Evolutionary conservation across 805 yeast genomes (phyloP).

Genomic region (Lipomyces starkeyi): DNA sequence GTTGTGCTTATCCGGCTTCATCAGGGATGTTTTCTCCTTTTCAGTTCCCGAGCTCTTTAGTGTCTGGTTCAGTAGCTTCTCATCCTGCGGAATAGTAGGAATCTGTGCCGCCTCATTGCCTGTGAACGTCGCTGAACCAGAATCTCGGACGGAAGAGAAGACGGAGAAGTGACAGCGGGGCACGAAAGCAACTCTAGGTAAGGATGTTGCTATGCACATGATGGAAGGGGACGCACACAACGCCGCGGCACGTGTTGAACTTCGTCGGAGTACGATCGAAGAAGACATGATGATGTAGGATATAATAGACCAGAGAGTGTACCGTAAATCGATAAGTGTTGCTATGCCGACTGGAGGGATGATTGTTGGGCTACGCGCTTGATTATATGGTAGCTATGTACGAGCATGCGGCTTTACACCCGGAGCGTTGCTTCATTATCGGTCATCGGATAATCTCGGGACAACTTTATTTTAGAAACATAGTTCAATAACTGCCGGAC

Average conservation of each 20-base stretch:
- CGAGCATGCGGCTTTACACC: too few species aligned
- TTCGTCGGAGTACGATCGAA: neutral
- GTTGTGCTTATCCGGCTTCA: slow-evolving; percentile 32
- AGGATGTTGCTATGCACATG: neutral
- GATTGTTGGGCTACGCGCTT: too few species aligned
- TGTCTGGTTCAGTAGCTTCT: slow-evolving; percentile 1
- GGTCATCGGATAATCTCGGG: too few species aligned
- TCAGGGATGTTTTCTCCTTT: slow-evolving; percentile 18
- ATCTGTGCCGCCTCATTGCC: slow-evolving; percentile 5
- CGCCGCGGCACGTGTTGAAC: neutral
- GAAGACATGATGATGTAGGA: neutral
- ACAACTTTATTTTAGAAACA: too few species aligned
- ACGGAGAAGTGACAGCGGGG: neutral
- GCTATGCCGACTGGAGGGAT: neutral
- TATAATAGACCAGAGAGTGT: neutral
- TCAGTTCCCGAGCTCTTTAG: neutral
- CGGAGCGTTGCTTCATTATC: too few species aligned
- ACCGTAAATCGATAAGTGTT: neutral
- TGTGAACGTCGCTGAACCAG: neutral
- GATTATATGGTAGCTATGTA: too few species aligned
- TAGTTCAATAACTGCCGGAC: too few species aligned
- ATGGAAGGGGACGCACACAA: neutral
- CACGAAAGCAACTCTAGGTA: neutral
- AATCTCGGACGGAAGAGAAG: neutral
- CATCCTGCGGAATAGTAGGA: slow-evolving; percentile 2